Base-by-base conservation (phyloP, 768 basidiomycete species). In the Rhodosporidiobolus sp. region DNA sequence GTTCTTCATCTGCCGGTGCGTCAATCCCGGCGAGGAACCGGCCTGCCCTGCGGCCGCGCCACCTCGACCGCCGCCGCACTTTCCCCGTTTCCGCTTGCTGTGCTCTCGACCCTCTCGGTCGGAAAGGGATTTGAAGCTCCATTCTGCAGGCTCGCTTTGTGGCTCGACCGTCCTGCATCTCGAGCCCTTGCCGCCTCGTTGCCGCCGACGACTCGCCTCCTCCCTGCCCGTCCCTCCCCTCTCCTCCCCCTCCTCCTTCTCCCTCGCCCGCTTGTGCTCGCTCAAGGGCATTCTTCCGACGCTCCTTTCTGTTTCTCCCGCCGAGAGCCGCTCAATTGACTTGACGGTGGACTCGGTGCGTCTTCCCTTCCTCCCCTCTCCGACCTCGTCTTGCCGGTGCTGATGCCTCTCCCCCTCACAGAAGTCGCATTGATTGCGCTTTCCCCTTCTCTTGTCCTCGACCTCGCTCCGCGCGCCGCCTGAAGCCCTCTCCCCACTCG, bases 311-410 rank as follows among this genome's bases (percentile, higher is more conserved):
- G 57, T 49, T 57, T 24, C 22, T 22, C 56, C 35, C 53, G 43
- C 19, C 53, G 38, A 14, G 38, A 43, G 38, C n/a, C n/a, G 34
- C 43, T 64, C 63, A 45, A 64, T 45, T 54, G 63, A 55, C 55
- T 65, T 57, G 64, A 65, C 17, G 60, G 17, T 45, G 20, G 8
- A 43, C 30, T 8, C 28, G 60, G 48, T 59, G 43, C 58, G 58
- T 43, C 49, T 50, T 22, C 49, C 26, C 35, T 9, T 34, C 30
- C 30, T 34, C 32, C 19, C 48, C 17, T 48, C 30, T 32, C 11
- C 30, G 17, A 35, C 12, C 19, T 43, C 57, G 10, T 43, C 6
- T 38, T 32, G 26, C 3, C 26, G 8, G 16, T 32, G 26, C 58
- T 59, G 26, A 59, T n/a, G n/a, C 53, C 22, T 6, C 8, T 35